phyloP scores from a whole-genome alignment of 257 asterid genomes.

The Solanum lycopersicoides region DNA sequence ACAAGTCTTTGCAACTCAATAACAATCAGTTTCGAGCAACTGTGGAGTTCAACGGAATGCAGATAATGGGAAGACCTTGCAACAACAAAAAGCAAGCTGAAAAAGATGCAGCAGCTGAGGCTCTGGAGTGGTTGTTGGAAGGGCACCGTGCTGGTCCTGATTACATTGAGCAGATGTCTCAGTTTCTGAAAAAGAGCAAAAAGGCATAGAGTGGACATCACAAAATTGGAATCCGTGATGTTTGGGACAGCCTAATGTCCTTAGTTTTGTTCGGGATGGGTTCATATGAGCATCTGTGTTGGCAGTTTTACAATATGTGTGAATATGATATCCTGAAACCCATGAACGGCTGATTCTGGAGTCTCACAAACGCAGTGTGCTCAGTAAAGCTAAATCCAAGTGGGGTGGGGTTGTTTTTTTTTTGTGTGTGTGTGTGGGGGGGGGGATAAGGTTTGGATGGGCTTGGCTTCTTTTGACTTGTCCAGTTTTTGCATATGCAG shows the following conservation, averaged over 20 bases:
- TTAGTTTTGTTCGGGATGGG: not conserved
- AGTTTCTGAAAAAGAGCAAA: conserved; percentile 78
- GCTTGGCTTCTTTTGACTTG: not conserved
- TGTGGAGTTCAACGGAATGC: conserved; percentile 63
- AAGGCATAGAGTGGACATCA: conserved; percentile 26
- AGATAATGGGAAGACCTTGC: conserved; percentile 68
- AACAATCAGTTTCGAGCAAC: conserved; percentile 55
- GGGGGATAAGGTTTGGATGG: not conserved
- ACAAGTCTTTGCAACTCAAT: conserved; percentile 53
- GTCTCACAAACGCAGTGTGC: not conserved
- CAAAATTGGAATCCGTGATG: not conserved
- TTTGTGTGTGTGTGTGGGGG: not conserved
- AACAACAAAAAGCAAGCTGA: conserved; percentile 92
- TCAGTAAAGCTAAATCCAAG: not conserved
- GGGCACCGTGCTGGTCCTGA: conserved; percentile 30
- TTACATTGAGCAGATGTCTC: conserved; percentile 48
- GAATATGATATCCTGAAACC: not conserved
- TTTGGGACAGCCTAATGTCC: not conserved
- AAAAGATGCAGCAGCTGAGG: conserved; percentile 88
- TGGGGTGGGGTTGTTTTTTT: too few relatives aligned
- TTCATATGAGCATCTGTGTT: not conserved
- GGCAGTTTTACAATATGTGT: not conserved
- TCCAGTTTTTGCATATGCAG: not conserved
- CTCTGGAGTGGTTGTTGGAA: conserved; percentile 75
- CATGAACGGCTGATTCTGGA: not conserved